These are phyloP conservation scores for Arthrobotrys megalospora DNA, from an alignment of 2,329 filamentous ascomycete genomes.

Conservation along the genomic window DNA sequence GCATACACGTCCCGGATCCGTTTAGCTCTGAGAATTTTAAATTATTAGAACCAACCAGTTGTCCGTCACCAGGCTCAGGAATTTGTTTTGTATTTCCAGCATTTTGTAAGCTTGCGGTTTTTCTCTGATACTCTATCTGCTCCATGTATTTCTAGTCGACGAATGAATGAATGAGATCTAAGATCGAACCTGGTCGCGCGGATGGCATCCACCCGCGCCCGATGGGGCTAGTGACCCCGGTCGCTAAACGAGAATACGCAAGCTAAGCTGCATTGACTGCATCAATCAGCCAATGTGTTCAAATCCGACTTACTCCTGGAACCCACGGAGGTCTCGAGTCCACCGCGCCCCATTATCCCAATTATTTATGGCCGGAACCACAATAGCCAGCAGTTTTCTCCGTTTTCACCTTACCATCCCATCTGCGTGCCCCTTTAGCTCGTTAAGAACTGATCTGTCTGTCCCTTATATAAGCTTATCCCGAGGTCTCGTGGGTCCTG, in stretches of 20 bases:
- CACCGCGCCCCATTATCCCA: not conserved
- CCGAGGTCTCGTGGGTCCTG: constrained; percentile 33
- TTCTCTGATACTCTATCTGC: not conserved
- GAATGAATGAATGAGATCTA: constrained; percentile 28
- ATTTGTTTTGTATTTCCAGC: constrained; percentile 19
- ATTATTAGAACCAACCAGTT: constrained; percentile 12
- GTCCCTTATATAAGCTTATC: not conserved
- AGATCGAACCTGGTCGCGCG: not conserved
- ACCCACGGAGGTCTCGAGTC: constrained; percentile 24
- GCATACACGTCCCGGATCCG: not conserved
- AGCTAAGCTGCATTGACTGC: constrained; percentile 22
- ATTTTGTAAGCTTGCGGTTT: constrained; percentile 16
- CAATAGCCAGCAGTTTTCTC: not conserved
- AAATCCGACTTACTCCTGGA: constrained; percentile 33
- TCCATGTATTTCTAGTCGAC: constrained; percentile 28
- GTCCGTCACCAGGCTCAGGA: not conserved
- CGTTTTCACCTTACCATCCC: not conserved
- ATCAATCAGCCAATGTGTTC: constrained; percentile 48
- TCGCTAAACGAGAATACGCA: constrained; percentile 9
- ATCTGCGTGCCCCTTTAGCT: not conserved
- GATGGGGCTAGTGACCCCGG: constrained; percentile 15
- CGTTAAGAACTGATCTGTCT: not conserved
- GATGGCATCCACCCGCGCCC: not conserved
- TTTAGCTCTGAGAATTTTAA: constrained; percentile 9
- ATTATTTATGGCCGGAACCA: constrained; percentile 2